phyloP scores from a whole-genome alignment of 2,329 filamentous ascomycete species.

The Phaeosphaeriaceae sp. region DNA sequence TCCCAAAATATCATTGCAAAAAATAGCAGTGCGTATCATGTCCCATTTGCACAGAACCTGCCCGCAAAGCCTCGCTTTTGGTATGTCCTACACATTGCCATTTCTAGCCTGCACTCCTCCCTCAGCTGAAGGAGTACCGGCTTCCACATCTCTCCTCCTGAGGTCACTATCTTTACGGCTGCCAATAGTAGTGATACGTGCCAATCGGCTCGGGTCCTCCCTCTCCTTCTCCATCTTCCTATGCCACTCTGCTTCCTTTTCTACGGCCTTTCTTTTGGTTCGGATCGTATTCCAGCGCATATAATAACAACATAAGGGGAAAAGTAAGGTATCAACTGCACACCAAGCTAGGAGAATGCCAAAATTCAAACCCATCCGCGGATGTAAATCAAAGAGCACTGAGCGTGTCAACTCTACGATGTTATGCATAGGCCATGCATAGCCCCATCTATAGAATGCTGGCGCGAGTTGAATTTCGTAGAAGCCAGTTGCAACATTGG shows the following conservation, averaged over 20 bases:
- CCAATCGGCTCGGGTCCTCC: constrained; percentile 30
- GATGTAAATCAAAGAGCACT: constrained; percentile 66
- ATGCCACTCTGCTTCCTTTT: constrained; percentile 32
- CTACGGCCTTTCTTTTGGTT: constrained; percentile 30
- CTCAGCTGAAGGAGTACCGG: not conserved
- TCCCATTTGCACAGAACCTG: too few relatives aligned
- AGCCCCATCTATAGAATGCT: constrained; percentile 66
- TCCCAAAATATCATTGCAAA: too few relatives aligned
- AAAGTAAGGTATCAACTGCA: constrained; percentile 59
- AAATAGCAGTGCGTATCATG: too few relatives aligned
- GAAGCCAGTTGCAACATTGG: constrained; percentile 67
- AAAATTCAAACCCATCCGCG: constrained; percentile 65
- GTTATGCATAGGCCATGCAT: constrained; percentile 68
- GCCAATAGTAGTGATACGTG: constrained; percentile 32
- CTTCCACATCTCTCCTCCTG: not conserved
- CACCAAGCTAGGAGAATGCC: constrained; percentile 65
- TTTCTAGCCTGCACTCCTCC: not conserved
- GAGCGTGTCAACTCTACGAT: constrained; percentile 66
- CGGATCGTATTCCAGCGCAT: constrained; percentile 49
- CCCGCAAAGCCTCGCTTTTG: too few relatives aligned
- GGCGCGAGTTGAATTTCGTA: constrained; percentile 64
- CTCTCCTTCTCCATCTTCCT: constrained; percentile 38
- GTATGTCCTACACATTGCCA: too few relatives aligned
- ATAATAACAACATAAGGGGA: constrained; percentile 56
- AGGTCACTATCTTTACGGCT: constrained; percentile 8